Conservation (phyloP, 352 stramenopile genomes). For the Peronosclerospora sorghi region DNA sequence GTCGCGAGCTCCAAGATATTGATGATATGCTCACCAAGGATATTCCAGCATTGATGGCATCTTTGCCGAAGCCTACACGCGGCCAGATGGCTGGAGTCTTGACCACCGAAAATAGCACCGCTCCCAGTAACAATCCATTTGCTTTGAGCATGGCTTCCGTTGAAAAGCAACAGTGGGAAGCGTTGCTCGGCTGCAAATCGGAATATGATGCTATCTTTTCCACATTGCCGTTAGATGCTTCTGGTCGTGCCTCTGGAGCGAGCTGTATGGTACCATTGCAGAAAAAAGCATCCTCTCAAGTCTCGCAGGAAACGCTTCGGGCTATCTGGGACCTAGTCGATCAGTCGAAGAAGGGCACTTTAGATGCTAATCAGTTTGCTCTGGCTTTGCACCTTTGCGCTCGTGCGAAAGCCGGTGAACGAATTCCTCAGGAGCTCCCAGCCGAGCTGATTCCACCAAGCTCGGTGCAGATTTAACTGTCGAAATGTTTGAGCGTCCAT, state of each 20-base stretch:
- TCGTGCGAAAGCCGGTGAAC: conserved; percentile 60
- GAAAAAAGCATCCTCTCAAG: conserved; percentile 29
- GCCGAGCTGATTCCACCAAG: conserved; percentile 46
- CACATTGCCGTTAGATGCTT: conserved; percentile 41
- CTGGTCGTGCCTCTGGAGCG: conserved; percentile 44
- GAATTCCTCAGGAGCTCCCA: conserved; percentile 50
- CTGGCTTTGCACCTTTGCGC: conserved; percentile 84
- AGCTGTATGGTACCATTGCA: conserved; percentile 77
- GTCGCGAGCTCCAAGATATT: conserved; percentile 94
- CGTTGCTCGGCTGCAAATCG: conserved; percentile 37
- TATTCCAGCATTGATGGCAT: conserved; percentile 89
- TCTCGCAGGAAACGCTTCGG: conserved; percentile 62
- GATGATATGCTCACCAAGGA: conserved; percentile 95
- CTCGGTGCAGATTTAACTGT: too few species aligned
- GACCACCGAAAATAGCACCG: background rate
- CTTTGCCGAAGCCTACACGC: conserved; percentile 43
- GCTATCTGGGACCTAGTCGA: conserved; percentile 87
- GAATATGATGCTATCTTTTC: conserved; percentile 83
- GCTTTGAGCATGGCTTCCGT: conserved; percentile 24
- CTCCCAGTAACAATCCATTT: conserved; percentile 18
- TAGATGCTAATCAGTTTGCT: conserved; percentile 87
- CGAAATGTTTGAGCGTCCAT: too few species aligned
- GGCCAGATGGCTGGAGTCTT: conserved; percentile 7
- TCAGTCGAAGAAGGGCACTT: conserved; percentile 77
- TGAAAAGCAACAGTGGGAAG: conserved; percentile 43